Base-by-base conservation (phyloP, 208 protist species). In the Vickermania ingenoplastis region DNA sequence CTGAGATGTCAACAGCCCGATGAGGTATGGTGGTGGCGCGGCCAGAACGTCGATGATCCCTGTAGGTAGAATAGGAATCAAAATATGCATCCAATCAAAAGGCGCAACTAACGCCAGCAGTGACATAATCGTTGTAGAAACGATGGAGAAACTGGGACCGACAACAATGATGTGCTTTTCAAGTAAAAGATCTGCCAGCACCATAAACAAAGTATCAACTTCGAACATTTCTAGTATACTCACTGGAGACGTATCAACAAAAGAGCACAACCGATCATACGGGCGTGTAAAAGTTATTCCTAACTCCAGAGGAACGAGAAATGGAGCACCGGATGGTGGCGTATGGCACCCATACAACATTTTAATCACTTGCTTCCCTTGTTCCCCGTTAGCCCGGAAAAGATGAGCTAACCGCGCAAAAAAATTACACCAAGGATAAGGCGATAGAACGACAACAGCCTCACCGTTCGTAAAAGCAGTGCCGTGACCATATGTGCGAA, bases 61-160 rank as follows among this genome's bases (percentile, higher is more conserved):
- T 13, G 69, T 74, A 0, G 87, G 83, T 4, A 91, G 51, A 54
- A 91, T 83, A 0, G 83, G 79, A 59, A 91, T 90, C 17, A 94
- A 61, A 62, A 86, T 89, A 70, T 91, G 83, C 74, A 86, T 76
- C 82, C 83, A 94, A 52, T 91, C 87, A 65, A 94, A 90, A 0
- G 87, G 87, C 1, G 75, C 64, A 3, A 94, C 75, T 7, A 94
- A 64, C 1, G 81, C 73, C 66, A 88, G 83, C 41, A 91, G 59
- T 7, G 86, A 87, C 79, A 92, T 89, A 49, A 92, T 73, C 1
- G 87, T 77, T 52, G 72, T 78, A 1, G 82, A 90, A 1, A 92
- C 86, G 30, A 89, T 59, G 3, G 77, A 75, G 57, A 85, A 85
- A 70, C 85, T 92, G 11, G 81, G 83, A 0, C 86, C 83, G 14